Base-by-base conservation (phyloP, 257 asterid species). In the Fraxinus cuspidata region DNA sequence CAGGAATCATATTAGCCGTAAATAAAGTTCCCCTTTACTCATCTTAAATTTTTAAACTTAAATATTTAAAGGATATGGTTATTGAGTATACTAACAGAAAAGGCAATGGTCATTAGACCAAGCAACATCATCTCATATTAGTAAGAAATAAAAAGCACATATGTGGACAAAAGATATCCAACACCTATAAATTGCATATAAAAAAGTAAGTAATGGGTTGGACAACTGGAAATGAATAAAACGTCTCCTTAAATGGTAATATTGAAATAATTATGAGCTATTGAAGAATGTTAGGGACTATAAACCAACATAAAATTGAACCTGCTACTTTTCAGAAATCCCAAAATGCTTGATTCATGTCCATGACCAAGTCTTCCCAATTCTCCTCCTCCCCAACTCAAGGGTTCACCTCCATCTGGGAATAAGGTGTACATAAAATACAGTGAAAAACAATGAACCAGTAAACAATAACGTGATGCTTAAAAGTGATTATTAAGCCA, bases 361-460 rank as follows among this genome's bases (percentile, higher is more conserved):
- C 98, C 99, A 87, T 95, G 99, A 79, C 99, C 99, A 74, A 95
- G 98, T 83, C 96, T 88, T 78, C 99, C 99, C 19, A 92, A 88
- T 77, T 90, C 94, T 83, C 97, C 99, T 75, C 86, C 96, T 53
- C 99, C 99, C 99, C 99, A 95, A 85, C 98, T 95, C 89, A 95
- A 88, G 73, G 89, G 84, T 88, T 91, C 97, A 40, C 98, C 99
- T 51, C 92, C 88, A 84, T 85, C 99, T 95, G 91, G 78, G 66
- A 75, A 82, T 77, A 28, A 76, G 23, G 79, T n/a, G 72, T 10
- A 68, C 18, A 40, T 2, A 58, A 75, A 69, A 73, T 31, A 34
- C 40, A 67, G 64, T 71, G 31, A 16, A 73, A 80, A 77, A 18
- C n/a, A 47, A 77, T 60, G 56, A 25, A 83, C 70, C 47, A 70